Conservation (phyloP, 176 grass and related monocot species). For the Eremochloa ophiuroides region DNA sequence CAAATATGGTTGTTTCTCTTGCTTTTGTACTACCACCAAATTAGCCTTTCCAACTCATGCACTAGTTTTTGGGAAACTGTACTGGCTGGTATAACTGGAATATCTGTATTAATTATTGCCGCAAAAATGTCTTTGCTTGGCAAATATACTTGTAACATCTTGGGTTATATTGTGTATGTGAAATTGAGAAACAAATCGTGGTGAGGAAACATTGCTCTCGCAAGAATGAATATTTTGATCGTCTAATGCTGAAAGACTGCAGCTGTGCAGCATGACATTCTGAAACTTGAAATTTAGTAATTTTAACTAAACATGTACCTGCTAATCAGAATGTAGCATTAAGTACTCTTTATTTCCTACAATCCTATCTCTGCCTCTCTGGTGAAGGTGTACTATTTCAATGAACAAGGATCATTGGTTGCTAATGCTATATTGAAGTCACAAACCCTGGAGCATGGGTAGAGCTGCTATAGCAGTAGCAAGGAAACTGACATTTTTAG, state of each 20-base stretch:
- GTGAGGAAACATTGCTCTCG: background rate
- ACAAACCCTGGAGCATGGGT: background rate
- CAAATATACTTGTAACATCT: background rate
- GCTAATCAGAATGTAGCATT: background rate
- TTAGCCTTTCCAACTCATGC: background rate
- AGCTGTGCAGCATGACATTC: background rate
- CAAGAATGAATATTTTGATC: background rate
- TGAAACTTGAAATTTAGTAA: background rate
- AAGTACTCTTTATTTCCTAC: background rate
- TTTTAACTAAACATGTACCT: background rate
- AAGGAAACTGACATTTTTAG: background rate
- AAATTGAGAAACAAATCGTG: slow-evolving; percentile 12
- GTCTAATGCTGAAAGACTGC: background rate
- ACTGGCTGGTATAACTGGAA: background rate
- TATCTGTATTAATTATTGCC: background rate
- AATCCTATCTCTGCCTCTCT: background rate
- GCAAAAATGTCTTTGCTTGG: background rate
- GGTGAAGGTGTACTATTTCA: background rate
- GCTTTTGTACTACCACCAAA: background rate
- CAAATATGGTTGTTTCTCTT: background rate
- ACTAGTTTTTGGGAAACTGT: background rate
- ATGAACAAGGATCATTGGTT: background rate
- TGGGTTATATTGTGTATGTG: background rate
- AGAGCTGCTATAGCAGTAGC: background rate
- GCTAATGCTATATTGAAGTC: background rate